Conservation (phyloP, 495 filamentous ascomycete genomes). For the Aspergillus kassunensis region DNA sequence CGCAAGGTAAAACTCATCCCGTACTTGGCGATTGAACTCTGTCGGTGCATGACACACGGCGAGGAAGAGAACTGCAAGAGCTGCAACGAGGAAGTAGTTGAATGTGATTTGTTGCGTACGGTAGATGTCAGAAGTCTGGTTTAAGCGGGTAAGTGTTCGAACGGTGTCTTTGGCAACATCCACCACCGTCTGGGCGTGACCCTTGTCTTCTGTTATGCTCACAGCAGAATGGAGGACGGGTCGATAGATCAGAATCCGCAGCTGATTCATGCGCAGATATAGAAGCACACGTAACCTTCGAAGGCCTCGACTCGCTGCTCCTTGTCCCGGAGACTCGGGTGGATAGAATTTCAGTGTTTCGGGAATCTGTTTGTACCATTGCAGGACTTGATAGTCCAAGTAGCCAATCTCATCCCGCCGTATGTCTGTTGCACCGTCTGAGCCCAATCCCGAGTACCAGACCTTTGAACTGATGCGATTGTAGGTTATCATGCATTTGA, state of each 20-base stretch:
- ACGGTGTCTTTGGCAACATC: conserved; percentile 79
- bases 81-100: conserved; percentile 81
- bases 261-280: conserved; percentile 73
- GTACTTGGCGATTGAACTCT: conserved; percentile 67
- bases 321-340: conserved; percentile 41
- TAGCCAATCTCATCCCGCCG: conserved; percentile 65
- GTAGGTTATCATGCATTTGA: conserved; percentile 75
- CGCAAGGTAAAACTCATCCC: conserved; percentile 84
- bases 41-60: conserved; percentile 77
- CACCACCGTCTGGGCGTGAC: conserved; percentile 65
- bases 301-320: conserved; percentile 42
- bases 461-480: conserved; percentile 73
- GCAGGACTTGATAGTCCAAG: conserved; percentile 70
- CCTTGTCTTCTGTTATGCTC: conserved; percentile 68
- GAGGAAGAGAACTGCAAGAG: conserved; percentile 77
- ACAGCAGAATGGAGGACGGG: conserved; percentile 73
- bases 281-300: conserved; percentile 51
- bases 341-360: conserved; percentile 58
- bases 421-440: conserved; percentile 48
- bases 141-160: conserved; percentile 65
- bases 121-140: conserved; percentile 78
- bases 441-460: conserved; percentile 59
- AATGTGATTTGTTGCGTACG: conserved; percentile 75
- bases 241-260: conserved; percentile 77
- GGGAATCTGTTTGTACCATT: conserved; percentile 69